Evolutionary conservation across 352 stramenopile species (phyloP).

Genomic region (Phytophthora pseudosyringae): DNA sequence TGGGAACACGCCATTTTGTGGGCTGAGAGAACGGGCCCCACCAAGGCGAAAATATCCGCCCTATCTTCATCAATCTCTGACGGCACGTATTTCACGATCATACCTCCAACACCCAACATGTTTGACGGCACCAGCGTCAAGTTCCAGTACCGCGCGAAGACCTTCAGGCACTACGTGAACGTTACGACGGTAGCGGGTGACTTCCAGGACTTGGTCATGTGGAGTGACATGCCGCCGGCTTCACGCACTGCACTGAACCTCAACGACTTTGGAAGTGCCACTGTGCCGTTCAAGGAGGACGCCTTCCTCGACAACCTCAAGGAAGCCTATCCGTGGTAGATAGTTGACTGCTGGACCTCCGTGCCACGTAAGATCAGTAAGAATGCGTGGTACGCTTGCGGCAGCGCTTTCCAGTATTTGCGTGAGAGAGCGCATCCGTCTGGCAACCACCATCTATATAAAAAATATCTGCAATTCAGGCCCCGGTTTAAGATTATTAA

Average conservation of each 20-base stretch:
- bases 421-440: no score
- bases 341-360: no score
- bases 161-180: slow-evolving; percentile 34
- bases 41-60: slow-evolving; percentile 1
- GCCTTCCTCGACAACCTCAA: slow-evolving; percentile 31
- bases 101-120: slow-evolving; percentile 10
- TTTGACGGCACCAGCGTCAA: slow-evolving; percentile 26
- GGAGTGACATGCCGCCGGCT: slow-evolving; percentile 21
- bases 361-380: no score
- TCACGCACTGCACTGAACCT: slow-evolving; percentile 34
- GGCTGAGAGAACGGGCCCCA: not conserved
- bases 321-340: slow-evolving; percentile 22
- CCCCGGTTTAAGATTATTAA: no score
- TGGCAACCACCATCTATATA: no score
- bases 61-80: slow-evolving; percentile 3
- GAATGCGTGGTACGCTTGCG: no score
- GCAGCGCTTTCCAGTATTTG: no score
- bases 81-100: slow-evolving; percentile 20
- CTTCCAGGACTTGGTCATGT: slow-evolving; percentile 28
- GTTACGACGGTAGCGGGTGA: slow-evolving; percentile 25
- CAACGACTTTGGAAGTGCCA: slow-evolving; percentile 34
- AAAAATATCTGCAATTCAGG: no score
- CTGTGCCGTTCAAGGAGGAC: slow-evolving; percentile 34
- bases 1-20: slow-evolving; percentile 26
- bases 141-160: slow-evolving; percentile 17